phyloP scores from a whole-genome alignment of 176 grass and related monocot genomes.

The Aegilops umbellulata region DNA sequence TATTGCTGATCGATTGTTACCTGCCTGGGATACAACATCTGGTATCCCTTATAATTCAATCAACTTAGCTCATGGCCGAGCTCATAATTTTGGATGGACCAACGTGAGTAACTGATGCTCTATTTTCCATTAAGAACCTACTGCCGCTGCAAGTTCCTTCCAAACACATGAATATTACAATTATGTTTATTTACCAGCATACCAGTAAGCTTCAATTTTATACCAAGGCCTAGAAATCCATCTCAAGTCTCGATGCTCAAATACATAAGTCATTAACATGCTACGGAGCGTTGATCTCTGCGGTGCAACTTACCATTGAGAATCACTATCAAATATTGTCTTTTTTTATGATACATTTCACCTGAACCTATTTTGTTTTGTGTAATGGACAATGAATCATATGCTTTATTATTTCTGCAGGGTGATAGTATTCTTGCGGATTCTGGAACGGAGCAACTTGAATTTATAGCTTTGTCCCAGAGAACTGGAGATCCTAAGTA shows the following conservation, averaged over 20 bases:
- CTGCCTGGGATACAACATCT: conserved; percentile 96
- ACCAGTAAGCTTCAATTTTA: conserved; percentile 14
- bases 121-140: conserved; percentile 8
- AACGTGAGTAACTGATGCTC: conserved; percentile 53
- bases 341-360: not conserved
- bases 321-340: not conserved
- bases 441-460: conserved; percentile 97
- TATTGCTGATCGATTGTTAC: conserved; percentile 88
- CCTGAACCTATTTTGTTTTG: conserved; percentile 10
- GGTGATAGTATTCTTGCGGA: conserved; percentile 92
- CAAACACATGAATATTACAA: conserved; percentile 21
- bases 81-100: conserved; percentile 99
- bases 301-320: not conserved
- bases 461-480: conserved; percentile 96
- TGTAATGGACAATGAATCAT: conserved; percentile 1
- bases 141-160: not conserved
- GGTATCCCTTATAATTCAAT: conserved; percentile 96
- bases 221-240: not conserved
- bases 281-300: not conserved
- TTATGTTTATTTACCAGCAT: conserved; percentile 5
- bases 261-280: not conserved
- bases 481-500: conserved; percentile 92
- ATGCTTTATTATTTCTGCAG: conserved; percentile 45
- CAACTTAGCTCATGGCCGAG: conserved; percentile 84
- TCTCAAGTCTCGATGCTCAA: not conserved